phyloP scores from a whole-genome alignment of 2,329 filamentous ascomycete genomes.

The Aureobasidium sp. region DNA sequence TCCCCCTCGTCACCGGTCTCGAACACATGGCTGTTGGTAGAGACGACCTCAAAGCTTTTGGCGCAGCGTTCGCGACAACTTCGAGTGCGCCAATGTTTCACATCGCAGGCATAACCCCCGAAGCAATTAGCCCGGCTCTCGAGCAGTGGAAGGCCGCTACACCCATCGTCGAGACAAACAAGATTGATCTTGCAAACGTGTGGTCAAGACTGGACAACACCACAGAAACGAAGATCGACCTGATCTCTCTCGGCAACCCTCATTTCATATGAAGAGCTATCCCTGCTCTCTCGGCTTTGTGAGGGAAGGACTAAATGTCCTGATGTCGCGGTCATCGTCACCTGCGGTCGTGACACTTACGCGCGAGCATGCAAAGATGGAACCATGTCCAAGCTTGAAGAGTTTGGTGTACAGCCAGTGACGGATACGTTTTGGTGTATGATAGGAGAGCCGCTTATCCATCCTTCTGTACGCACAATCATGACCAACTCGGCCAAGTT shows the following conservation, averaged over 20 bases:
- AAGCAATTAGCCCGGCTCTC: conserved; percentile 20
- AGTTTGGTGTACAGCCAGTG: conserved; percentile 33
- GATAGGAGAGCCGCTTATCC: conserved; percentile 35
- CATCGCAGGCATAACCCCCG: conserved; percentile 33
- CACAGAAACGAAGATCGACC: conserved; percentile 21
- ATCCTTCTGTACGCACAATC: conserved; percentile 23
- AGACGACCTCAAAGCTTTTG: conserved; percentile 36
- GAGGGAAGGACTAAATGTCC: conserved; percentile 19
- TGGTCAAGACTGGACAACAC: conserved; percentile 16
- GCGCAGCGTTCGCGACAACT: conserved; percentile 38
- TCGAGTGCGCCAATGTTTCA: conserved; percentile 40
- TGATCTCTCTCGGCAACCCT: conserved; percentile 40
- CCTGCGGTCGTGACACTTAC: conserved; percentile 19
- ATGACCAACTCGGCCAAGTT: conserved; percentile 43
- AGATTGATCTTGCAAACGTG: background rate
- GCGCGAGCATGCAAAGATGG: conserved; percentile 24
- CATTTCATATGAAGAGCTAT: conserved; percentile 36
- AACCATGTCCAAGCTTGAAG: conserved; percentile 24
- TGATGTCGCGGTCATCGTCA: conserved; percentile 2
- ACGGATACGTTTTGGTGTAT: conserved; percentile 45
- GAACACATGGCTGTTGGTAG: conserved; percentile 21
- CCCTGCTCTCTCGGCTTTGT: conserved; percentile 26
- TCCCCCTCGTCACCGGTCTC: conserved; percentile 32
- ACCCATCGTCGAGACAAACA: background rate
- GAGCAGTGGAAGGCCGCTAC: background rate